A percentile compares a stretch with the other conserved stretches of the same genome.
Evolutionary conservation across 1,139 yeast species (phyloP).

Genomic region (Wickerhamiella infanticola): DNA sequence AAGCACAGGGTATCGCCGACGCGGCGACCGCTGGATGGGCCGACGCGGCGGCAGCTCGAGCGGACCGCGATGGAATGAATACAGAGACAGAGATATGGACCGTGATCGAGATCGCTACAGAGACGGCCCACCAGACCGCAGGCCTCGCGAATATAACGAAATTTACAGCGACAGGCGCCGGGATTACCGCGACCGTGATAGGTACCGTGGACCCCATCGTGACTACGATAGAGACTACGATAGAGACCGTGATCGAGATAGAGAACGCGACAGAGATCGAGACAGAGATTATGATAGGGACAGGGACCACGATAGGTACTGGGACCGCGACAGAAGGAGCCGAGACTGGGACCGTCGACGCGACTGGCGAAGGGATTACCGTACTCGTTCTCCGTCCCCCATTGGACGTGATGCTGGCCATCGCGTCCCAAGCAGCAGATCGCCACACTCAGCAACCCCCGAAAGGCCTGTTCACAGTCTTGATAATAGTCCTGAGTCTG

Average conservation of each 20-base stretch:
- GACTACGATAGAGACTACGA: constrained; percentile 7
- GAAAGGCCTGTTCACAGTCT: not conserved
- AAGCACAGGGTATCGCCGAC: not conserved
- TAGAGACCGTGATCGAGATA: constrained; percentile 14
- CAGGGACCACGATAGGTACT: constrained; percentile 10
- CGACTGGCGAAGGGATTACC: not conserved
- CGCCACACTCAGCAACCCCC: not conserved
- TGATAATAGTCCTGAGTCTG: not conserved
- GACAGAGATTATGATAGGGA: constrained; percentile 12
- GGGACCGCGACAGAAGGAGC: constrained; percentile 6
- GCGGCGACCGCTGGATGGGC: not conserved
- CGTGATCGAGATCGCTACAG: constrained; percentile 4
- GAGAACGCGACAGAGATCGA: constrained; percentile 11
- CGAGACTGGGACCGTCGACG: constrained; percentile 8
- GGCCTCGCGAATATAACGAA: constrained; percentile 1
- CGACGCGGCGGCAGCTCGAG: constrained; percentile 2
- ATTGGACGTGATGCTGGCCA: not conserved
- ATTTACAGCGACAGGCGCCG: constrained; percentile 19
- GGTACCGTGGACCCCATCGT: not conserved
- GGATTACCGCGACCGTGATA: constrained; percentile 1
- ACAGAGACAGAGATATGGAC: not conserved
- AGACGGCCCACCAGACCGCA: constrained; percentile 4
- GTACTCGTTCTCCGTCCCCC: not conserved
- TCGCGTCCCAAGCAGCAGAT: not conserved
- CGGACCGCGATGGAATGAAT: not conserved